phyloP scores from a whole-genome alignment of 164 flowering plant species.

The Magnolia changhungtana region DNA sequence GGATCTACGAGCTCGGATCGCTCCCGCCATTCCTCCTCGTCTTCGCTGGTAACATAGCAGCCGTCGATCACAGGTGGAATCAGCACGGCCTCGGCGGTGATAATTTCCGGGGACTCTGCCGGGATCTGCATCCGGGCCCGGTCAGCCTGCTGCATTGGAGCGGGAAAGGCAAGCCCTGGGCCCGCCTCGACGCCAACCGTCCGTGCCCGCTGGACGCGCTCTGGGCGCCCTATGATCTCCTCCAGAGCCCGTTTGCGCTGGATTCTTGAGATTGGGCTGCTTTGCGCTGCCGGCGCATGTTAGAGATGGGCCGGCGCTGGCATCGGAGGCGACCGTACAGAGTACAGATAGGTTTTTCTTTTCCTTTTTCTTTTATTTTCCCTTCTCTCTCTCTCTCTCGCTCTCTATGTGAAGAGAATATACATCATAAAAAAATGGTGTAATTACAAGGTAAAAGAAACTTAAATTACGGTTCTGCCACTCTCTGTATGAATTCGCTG shows the following conservation, averaged over 20 bases:
- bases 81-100: conserved; percentile 94
- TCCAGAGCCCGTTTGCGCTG: conserved; percentile 41
- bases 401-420: too few relatives aligned
- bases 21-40: conserved; percentile 84
- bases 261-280: conserved; percentile 24
- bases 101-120: conserved; percentile 69
- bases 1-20: conserved; percentile 89
- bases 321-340: too few relatives aligned
- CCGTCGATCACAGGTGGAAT: conserved; percentile 94
- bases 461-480: too few relatives aligned
- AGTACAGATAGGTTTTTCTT: too few relatives aligned
- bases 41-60: conserved; percentile 70
- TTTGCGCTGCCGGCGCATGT: too few relatives aligned
- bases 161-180: conserved; percentile 96
- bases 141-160: conserved; percentile 94
- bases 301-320: too few relatives aligned
- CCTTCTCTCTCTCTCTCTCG: too few relatives aligned
- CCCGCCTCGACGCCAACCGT: conserved; percentile 57
- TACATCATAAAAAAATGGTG: too few relatives aligned
- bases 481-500: too few relatives aligned
- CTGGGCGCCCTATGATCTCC: conserved; percentile 91
- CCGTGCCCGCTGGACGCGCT: conserved; percentile 89
- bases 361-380: too few relatives aligned
- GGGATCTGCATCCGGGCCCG: conserved; percentile 83
- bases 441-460: too few relatives aligned